Conservation (phyloP, 306 rosid species). For the Prinsepia uniflora region DNA sequence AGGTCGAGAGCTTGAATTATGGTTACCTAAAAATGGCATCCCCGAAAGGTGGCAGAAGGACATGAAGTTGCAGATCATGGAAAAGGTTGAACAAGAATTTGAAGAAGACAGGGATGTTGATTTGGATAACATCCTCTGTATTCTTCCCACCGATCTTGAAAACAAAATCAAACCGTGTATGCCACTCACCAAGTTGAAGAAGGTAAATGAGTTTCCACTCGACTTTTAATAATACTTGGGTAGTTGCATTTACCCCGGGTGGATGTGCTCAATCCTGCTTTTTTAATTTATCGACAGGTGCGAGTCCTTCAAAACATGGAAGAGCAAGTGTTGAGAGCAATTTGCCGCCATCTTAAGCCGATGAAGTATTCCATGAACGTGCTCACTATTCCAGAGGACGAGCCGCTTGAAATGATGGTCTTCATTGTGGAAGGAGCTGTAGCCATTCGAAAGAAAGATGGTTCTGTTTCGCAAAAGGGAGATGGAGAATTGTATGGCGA, state of each 20-base stretch:
- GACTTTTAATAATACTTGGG: not conserved
- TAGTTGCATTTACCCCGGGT: too few species aligned
- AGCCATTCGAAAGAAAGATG: not conserved
- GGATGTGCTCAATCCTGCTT: too few species aligned
- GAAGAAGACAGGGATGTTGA: not conserved
- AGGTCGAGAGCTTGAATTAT: not conserved
- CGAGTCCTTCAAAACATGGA: not conserved
- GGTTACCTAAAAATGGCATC: not conserved
- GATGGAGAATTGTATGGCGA: not conserved
- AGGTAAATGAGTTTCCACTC: not conserved
- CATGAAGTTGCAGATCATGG: not conserved
- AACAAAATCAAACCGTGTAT: not conserved
- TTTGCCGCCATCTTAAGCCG: slow-evolving; percentile 17
- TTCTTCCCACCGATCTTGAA: not conserved
- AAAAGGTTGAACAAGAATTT: not conserved
- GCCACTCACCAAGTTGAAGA: not conserved
- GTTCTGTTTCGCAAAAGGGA: not conserved
- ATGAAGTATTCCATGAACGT: not conserved
- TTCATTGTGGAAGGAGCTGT: slow-evolving; percentile 6
- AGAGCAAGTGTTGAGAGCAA: not conserved
- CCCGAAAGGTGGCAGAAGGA: not conserved
- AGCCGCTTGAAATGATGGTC: slow-evolving; percentile 22
- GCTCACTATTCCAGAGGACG: slow-evolving; percentile 10
- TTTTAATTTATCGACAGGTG: too few species aligned
- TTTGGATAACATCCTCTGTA: not conserved